Base-by-base conservation (phyloP, 2,329 filamentous ascomycete genomes). In the Hansfordia pulvinata region DNA sequence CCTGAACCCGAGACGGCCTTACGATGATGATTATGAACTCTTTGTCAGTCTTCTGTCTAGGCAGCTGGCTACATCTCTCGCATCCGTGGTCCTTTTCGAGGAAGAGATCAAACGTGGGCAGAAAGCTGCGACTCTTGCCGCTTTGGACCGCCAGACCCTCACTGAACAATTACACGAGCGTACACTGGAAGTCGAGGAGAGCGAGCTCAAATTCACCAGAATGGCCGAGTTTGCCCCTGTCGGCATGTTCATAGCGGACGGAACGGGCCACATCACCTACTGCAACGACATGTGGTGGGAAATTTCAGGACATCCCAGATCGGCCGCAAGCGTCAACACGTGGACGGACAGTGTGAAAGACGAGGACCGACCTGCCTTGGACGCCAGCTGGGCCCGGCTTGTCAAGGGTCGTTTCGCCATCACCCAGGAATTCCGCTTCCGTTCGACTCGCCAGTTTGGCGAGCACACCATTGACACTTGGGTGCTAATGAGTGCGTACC, bases 201-300 rank as follows among this genome's bases (percentile, higher is more conserved):
- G 73, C 44, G 82, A 90, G 46, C 76, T 78, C 17, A 76, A 77
- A 31, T 90, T 90, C 44, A 83, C 79, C 1, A 65, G 80, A 23
- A 85, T 90, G 78, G 80, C 82, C 3, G 81, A 86, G 43, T 82
- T 84, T 35, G 78, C 80, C 0, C 82, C 82, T 0, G 81, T 86
- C 2, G 83, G 82, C 16, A 77, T 92, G 55, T 88, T 88, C 46
- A 86, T 90, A 37, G 78, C 80, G n/a, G 69, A 84, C 42, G 62
- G 69, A 1, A 50, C 60, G 20, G 82, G 83, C 4, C 58, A 65
- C 14, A 80, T 90, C 39, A 80, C 68, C 8, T 90, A 83, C 44
- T 81, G 76, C 45, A 92, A 92, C 44, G 78, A 86, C 35, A 81
- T 78, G 44, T 90, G 69, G 69, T 74, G 64, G 65, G 62, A 71